Evolutionary conservation across 176 grass and related monocot species (phyloP), one percentile per base, ranked within the genome.

Genomic region (Juncus inflexus): DNA sequence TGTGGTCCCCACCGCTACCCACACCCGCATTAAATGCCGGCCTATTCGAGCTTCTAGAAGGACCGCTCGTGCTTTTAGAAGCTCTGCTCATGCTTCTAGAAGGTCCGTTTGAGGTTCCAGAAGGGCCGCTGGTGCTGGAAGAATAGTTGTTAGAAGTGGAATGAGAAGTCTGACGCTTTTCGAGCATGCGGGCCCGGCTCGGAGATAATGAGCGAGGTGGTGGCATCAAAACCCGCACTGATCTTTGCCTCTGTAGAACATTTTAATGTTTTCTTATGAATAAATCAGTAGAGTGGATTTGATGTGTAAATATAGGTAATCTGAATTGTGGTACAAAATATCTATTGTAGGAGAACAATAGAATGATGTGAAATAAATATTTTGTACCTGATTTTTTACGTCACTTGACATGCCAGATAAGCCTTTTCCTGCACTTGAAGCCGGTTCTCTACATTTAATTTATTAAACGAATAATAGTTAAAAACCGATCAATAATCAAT

Each of bases 331-430:
- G n/a, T n/a, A n/a, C 42, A 45, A 45, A 45, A 45, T 3, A 45
- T 4, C 3, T 45, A 7, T 45, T 45, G 7, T 3, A 3, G 42
- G 7, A 45, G 42, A 7, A 7, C 42, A 45, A 45, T 4, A 45
- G 7, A 45, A 45, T 45, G 42, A 45, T 7, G 42, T 45, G 5
- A 62, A 64, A 63, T 2, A 90, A 99, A n/a, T n/a, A n/a, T n/a
- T n/a, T n/a, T n/a, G n/a, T n/a, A n/a, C 95, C 89, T 99, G 85
- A 61, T 94, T 90, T 74, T 92, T 99, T 73, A 92, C 95, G 74
- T 99, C 95, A 6, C 86, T 94, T 65, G 95, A 94, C 83, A 94
- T 78, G 55, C 95, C 78, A 84, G 95, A 99, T 57, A 88, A 71
- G 74, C 85, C 95, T 78, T 76, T 92, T 19, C 86, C 89, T 77